A percentile compares a stretch with the other conserved stretches of the same genome.
Conservation (phyloP, 140 eudicot genomes). For the Artemisia princeps region DNA sequence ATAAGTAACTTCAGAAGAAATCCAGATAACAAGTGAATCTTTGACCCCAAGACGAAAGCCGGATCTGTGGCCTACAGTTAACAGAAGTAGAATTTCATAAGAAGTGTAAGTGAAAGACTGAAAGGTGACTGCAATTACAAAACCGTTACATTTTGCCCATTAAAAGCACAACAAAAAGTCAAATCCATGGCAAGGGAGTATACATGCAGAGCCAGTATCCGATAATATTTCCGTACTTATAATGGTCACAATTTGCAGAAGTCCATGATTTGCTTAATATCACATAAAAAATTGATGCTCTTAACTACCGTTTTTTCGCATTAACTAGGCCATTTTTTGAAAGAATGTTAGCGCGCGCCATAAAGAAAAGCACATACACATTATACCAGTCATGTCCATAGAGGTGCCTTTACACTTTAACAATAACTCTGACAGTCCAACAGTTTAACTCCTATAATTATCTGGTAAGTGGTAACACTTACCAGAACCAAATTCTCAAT, state of each 20-base stretch:
- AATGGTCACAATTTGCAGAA: neutral
- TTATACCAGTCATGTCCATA: constrained; percentile 4
- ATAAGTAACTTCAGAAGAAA: constrained; percentile 19
- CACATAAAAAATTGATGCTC: neutral
- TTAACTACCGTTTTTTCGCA: too few species aligned
- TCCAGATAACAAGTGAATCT: constrained; percentile 22
- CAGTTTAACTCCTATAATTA: too few species aligned
- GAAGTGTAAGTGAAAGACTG: constrained; percentile 11
- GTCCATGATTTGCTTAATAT: neutral
- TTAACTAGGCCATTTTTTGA: too few species aligned
- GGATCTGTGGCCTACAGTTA: constrained; percentile 15
- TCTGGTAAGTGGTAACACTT: too few species aligned
- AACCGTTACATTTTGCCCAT: neutral
- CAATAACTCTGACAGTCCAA: too few species aligned
- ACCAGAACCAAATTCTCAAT: neutral
- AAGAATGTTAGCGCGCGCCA: too few species aligned
- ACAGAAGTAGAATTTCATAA: constrained; percentile 6
- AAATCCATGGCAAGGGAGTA: constrained; percentile 1
- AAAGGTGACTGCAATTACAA: constrained; percentile 10
- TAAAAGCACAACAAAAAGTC: neutral
- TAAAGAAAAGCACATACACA: too few species aligned
- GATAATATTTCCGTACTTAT: neutral
- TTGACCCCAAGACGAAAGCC: constrained; percentile 9
- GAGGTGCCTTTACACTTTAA: neutral
- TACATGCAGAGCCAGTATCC: neutral